Evolutionary conservation across 73 alveolate species (phyloP).

Genomic region (Paramecium tetraurelia): DNA sequence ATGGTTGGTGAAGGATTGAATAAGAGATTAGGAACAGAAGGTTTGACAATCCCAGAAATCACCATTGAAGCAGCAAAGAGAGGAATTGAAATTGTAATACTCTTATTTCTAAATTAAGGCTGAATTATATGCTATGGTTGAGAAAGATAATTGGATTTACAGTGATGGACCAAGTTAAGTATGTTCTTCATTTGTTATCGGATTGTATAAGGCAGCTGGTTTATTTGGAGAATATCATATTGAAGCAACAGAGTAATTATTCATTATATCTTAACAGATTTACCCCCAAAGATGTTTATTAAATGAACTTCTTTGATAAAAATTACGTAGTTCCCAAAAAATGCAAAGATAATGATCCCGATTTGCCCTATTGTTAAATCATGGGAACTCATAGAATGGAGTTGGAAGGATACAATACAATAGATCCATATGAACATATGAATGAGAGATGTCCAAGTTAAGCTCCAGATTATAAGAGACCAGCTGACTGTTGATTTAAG

Average conservation of each 20-base stretch:
- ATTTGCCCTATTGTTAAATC: constrained; percentile 88
- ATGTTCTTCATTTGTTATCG: constrained; percentile 86
- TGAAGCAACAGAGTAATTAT: constrained; percentile 57
- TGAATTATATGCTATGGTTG: constrained; percentile 86
- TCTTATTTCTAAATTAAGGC: constrained; percentile 16
- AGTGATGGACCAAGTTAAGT: constrained; percentile 87
- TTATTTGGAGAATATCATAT: constrained; percentile 75
- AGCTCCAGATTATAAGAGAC: constrained; percentile 82
- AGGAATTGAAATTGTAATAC: constrained; percentile 51
- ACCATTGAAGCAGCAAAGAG: constrained; percentile 78
- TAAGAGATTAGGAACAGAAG: constrained; percentile 85
- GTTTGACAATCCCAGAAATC: constrained; percentile 70
- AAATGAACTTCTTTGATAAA: constrained; percentile 74
- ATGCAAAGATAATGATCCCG: constrained; percentile 82
- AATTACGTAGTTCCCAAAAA: constrained; percentile 69
- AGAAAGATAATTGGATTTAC: constrained; percentile 88
- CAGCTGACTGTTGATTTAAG: constrained; percentile 84
- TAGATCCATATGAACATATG: constrained; percentile 89
- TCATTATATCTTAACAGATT: constrained; percentile 42
- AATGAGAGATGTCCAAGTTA: constrained; percentile 89
- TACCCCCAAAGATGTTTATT: constrained; percentile 86
- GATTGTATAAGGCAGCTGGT: constrained; percentile 88
- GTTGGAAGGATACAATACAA: constrained; percentile 77
- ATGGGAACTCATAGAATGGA: constrained; percentile 85
- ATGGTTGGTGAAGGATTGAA: constrained; percentile 82